Evolutionary conservation across 2,329 filamentous ascomycete species (phyloP).

Genomic region (Fusarium verticillioides): DNA sequence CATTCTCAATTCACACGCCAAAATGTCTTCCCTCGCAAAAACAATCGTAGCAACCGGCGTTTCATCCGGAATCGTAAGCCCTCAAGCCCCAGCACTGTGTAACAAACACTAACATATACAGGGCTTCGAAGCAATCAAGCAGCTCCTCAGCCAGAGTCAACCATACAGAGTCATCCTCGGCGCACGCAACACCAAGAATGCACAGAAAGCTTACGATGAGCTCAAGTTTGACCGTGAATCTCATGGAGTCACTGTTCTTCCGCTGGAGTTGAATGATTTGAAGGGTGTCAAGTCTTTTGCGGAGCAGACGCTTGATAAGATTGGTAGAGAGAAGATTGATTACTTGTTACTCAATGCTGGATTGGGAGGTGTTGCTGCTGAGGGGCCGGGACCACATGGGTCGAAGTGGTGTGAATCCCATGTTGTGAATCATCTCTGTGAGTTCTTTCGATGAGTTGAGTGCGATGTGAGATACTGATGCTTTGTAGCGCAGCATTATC

Average conservation of each 20-base stretch:
- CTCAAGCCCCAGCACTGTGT: not conserved
- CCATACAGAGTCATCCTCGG: constrained; percentile 62
- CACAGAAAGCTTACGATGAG: constrained; percentile 55
- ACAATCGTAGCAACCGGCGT: constrained; percentile 63
- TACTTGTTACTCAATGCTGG: no score
- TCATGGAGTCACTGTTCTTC: constrained; percentile 58
- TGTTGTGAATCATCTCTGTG: constrained; percentile 65
- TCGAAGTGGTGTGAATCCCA: constrained; percentile 62
- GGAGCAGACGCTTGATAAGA: no score
- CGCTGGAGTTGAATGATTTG: constrained; percentile 60
- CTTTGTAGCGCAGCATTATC: constrained; percentile 62
- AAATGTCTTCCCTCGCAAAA: constrained; percentile 56
- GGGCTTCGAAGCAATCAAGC: constrained; percentile 65
- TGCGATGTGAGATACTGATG: constrained; percentile 9
- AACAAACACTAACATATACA: constrained; percentile 38
- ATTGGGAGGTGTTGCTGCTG: no score
- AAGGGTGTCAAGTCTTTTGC: constrained; percentile 50
- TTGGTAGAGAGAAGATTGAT: no score
- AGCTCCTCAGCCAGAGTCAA: constrained; percentile 58
- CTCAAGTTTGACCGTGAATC: constrained; percentile 55
- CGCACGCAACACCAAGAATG: constrained; percentile 56
- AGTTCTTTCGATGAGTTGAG: constrained; percentile 12
- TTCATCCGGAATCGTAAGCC: constrained; percentile 60
- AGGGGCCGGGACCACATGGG: constrained; percentile 47
- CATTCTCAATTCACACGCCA: not conserved